A percentile compares a stretch with the other conserved stretches of the same genome.
These are phyloP conservation scores for Glycine tomentella DNA, from an alignment of 306 rosid genomes.

Conservation along the genomic window DNA sequence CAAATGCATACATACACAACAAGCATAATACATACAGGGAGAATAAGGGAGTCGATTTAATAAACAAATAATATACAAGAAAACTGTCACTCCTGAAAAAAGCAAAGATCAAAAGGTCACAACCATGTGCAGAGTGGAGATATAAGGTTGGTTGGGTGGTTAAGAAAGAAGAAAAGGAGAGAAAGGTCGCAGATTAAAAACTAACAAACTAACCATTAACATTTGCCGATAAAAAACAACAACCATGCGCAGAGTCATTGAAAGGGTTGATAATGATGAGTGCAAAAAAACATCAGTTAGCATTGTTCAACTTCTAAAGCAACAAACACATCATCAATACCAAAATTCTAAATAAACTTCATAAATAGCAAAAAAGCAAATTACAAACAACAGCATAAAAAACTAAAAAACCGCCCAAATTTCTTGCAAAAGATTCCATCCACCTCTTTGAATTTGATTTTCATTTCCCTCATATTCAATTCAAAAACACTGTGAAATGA, in stretches of 20 bases:
- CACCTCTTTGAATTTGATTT: neutral
- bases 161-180: too few species aligned
- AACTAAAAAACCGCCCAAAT: neutral
- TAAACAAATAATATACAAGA: neutral
- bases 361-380: too few species aligned
- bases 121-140: neutral
- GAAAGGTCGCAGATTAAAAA: too few species aligned
- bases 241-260: too few species aligned
- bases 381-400: neutral
- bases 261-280: too few species aligned
- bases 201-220: too few species aligned
- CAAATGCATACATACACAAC: neutral
- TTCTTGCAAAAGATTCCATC: slow-evolving; percentile 17
- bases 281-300: neutral
- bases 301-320: slow-evolving; percentile 1
- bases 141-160: too few species aligned
- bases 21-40: neutral
- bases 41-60: neutral
- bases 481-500: slow-evolving; percentile 18
- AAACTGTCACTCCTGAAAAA: neutral
- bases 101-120: neutral
- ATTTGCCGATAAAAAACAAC: too few species aligned
- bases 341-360: neutral
- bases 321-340: neutral
- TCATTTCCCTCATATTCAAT: neutral